A percentile compares a stretch with the other conserved stretches of the same genome.
phyloP scores from a whole-genome alignment of 192 early-diverging fungal species.

The Mortierella claussenii region DNA sequence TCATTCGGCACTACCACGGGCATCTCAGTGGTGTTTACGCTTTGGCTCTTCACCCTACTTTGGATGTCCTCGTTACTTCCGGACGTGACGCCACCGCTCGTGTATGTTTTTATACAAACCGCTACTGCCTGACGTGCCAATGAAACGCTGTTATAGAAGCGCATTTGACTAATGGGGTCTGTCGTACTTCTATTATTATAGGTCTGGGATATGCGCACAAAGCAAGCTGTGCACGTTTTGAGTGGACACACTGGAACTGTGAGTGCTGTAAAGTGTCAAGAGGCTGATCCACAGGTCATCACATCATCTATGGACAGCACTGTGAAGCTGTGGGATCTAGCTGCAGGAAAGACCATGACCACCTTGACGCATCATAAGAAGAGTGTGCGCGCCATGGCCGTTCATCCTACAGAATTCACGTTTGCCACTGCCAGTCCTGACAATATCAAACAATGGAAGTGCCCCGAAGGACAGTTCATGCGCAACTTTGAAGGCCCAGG shows the following conservation, averaged over 20 bases:
- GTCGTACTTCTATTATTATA: too few relatives aligned
- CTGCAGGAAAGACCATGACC: constrained; percentile 94
- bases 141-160: too few relatives aligned
- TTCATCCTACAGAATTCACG: constrained; percentile 94
- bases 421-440: constrained; percentile 92
- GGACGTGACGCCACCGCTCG: constrained; percentile 95
- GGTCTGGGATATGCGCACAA: constrained; percentile 99
- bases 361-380: constrained; percentile 99
- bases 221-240: constrained; percentile 88
- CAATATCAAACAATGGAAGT: constrained; percentile 98
- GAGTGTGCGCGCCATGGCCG: constrained; percentile 88
- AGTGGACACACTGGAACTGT: constrained; percentile 91
- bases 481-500: constrained; percentile 91
- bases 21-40: constrained; percentile 96
- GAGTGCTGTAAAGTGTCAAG: constrained; percentile 89
- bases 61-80: constrained; percentile 94
- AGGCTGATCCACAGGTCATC: constrained; percentile 96
- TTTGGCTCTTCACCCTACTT: constrained; percentile 90
- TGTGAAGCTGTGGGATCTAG: constrained; percentile 95
- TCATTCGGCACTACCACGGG: constrained; percentile 98
- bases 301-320: constrained; percentile 95
- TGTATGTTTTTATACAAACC: constrained; percentile 57
- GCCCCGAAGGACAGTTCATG: constrained; percentile 93
- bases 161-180: too few relatives aligned
- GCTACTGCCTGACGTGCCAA: too few relatives aligned